Evolutionary conservation across 306 rosid genomes (phyloP).

Genomic region (Argentina anserina): DNA sequence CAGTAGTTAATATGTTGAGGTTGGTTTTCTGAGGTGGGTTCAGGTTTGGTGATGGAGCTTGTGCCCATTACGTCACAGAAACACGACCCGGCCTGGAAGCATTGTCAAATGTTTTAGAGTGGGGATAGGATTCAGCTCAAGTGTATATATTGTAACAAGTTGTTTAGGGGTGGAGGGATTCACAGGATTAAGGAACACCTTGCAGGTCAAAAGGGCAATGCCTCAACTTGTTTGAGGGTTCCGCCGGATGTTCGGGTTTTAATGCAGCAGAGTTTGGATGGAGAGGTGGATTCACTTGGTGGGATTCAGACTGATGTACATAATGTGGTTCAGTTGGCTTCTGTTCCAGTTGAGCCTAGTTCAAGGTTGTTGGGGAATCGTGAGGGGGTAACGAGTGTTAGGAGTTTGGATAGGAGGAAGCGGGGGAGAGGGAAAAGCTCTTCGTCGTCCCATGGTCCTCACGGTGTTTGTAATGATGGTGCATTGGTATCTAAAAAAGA

Average conservation of each 20-base stretch:
- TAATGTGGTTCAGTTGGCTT: constrained; percentile 38
- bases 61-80: constrained; percentile 76
- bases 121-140: constrained; percentile 83
- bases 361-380: constrained; percentile 30
- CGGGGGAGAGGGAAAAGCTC: constrained; percentile 51
- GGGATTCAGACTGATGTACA: constrained; percentile 42
- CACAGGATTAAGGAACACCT: constrained; percentile 97
- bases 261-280: constrained; percentile 82
- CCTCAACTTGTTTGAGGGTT: constrained; percentile 68
- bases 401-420: constrained; percentile 56
- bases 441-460: constrained; percentile 36
- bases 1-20: neutral
- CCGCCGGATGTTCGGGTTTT: constrained; percentile 64
- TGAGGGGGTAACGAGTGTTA: constrained; percentile 42
- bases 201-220: constrained; percentile 89
- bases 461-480: constrained; percentile 32
- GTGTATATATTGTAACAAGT: constrained; percentile 71
- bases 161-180: constrained; percentile 98
- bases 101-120: constrained; percentile 79
- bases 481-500: constrained; percentile 31
- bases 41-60: constrained; percentile 46
- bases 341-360: constrained; percentile 37
- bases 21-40: constrained; percentile 38
- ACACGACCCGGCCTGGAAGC: constrained; percentile 94
- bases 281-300: constrained; percentile 31